Base-by-base conservation (phyloP, 2,329 filamentous ascomycete species). In the Myriosclerotinia scirpicola region DNA sequence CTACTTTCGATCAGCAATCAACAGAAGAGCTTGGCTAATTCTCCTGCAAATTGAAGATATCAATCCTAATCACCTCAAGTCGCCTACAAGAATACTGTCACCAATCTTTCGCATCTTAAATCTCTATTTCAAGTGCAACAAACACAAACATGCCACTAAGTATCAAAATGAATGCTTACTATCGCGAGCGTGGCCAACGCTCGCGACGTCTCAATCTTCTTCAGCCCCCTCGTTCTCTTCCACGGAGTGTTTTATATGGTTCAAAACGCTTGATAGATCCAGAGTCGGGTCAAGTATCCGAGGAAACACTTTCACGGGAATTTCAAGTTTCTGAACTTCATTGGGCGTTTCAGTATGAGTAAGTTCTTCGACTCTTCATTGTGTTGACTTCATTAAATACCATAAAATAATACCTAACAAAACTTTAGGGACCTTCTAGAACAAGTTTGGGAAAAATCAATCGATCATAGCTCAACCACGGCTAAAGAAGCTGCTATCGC, bases 341-440 rank as follows among this genome's bases (percentile, higher is more conserved):
- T 22, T 60, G 56, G 56, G 44, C 48, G 17, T 11, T n/a, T 22
- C 56, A 50, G 17, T 60, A n/a, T 38, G 44, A 50, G 56, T 60
- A 38, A 38, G 44, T 11, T 48, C 14, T n/a, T 5, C 5, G 12
- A 3, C 5, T 2, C 4, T 17, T 9, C n/a, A 6, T 7, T 17
- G 4, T 15, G 7, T 15, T n/a, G 6, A 36, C 9, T n/a, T 48
- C 11, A 34, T 46, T 56, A n/a, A 30, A 42, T 0, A 2, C 4
- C 14, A 26, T 34, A 4, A 22, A 36, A 17, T 12, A 15, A 44
- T 5, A 60, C 22, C 56, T 60, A 15, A 60, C 30, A 50, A 0
- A 50, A 12, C 4, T 38, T 20, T 12, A 60, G 56, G 8, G 56
- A 60, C 17, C 44, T 60, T 60, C 8, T 60, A 17, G 56, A 38